phyloP scores from a whole-genome alignment of 23 red algal species.

The Pyropia yezoensis region DNA sequence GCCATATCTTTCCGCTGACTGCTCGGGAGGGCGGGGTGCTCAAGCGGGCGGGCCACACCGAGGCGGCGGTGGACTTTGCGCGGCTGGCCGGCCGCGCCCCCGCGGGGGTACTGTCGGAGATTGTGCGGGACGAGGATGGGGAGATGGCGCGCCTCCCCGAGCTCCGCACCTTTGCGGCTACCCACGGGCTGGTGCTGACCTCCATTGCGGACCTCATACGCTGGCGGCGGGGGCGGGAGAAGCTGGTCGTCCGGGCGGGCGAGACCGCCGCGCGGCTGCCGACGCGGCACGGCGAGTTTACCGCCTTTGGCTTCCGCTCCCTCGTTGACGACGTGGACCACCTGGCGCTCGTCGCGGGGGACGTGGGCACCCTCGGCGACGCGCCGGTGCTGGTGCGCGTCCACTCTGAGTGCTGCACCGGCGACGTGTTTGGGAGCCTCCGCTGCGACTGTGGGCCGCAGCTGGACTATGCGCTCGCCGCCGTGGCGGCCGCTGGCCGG shows the following conservation, averaged over 20 bases:
- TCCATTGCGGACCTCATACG: slow-evolving; percentile 91
- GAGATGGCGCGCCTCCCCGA: slow-evolving; percentile 86
- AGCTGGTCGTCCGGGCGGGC: slow-evolving; percentile 59
- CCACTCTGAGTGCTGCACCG: slow-evolving; percentile 96
- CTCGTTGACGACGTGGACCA: slow-evolving; percentile 83
- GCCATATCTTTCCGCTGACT: slow-evolving; percentile 90
- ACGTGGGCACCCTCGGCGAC: slow-evolving; percentile 24
- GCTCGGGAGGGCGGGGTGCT: slow-evolving; percentile 82
- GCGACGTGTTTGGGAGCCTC: slow-evolving; percentile 92
- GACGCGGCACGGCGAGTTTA: slow-evolving; percentile 75
- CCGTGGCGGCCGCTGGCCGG: slow-evolving; percentile 55
- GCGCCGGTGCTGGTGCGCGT: slow-evolving; percentile 89
- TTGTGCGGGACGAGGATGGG: slow-evolving; percentile 88
- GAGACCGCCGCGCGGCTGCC: slow-evolving; percentile 66
- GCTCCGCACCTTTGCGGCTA: slow-evolving; percentile 45
- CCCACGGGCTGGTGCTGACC: slow-evolving; percentile 83
- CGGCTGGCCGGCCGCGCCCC: slow-evolving; percentile 66
- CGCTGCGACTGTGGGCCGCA: slow-evolving; percentile 96
- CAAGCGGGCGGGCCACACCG: slow-evolving; percentile 94
- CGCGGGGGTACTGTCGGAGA: slow-evolving; percentile 83
- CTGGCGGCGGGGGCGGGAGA: slow-evolving; percentile 74
- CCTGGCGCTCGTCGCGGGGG: slow-evolving; percentile 67
- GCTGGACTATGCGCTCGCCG: slow-evolving; percentile 77
- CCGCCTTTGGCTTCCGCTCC: slow-evolving; percentile 67
- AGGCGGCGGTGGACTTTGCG: slow-evolving; percentile 87